Evolutionary conservation across 805 yeast genomes (phyloP).

Genomic region (Cyberlindnera petersonii): DNA sequence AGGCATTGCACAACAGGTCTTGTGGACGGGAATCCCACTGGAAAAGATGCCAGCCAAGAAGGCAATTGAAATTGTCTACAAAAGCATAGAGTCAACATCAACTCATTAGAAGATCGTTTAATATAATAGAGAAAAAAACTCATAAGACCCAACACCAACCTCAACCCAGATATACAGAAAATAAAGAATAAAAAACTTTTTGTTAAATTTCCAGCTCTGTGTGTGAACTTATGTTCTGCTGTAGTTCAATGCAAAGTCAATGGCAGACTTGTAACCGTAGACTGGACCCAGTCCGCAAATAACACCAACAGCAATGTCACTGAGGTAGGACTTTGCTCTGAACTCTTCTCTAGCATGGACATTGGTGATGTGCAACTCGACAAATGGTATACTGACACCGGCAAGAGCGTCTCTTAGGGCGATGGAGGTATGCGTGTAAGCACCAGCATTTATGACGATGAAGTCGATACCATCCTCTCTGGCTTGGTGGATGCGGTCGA

Average conservation of each 20-base stretch:
- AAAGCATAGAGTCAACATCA: too few species aligned
- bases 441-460: constrained; percentile 49
- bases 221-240: neutral
- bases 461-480: constrained; percentile 34
- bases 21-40: constrained; percentile 25
- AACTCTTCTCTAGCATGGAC: constrained; percentile 49
- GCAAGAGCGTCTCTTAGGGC: constrained; percentile 48
- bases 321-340: constrained; percentile 45
- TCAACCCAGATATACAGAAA: neutral
- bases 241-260: constrained; percentile 28
- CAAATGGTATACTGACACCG: constrained; percentile 45
- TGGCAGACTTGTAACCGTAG: constrained; percentile 28
- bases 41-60: constrained; percentile 20
- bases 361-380: constrained; percentile 49
- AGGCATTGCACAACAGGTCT: constrained; percentile 25
- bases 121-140: too few species aligned
- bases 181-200: neutral
- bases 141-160: too few species aligned
- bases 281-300: constrained; percentile 29
- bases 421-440: constrained; percentile 49
- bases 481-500: constrained; percentile 47
- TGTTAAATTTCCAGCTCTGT: neutral
- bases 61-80: constrained; percentile 14
- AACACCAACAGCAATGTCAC: constrained; percentile 47
- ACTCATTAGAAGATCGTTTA: too few species aligned